phyloP scores from a whole-genome alignment of 2,329 filamentous ascomycete genomes.

The Monilinia laxa region DNA sequence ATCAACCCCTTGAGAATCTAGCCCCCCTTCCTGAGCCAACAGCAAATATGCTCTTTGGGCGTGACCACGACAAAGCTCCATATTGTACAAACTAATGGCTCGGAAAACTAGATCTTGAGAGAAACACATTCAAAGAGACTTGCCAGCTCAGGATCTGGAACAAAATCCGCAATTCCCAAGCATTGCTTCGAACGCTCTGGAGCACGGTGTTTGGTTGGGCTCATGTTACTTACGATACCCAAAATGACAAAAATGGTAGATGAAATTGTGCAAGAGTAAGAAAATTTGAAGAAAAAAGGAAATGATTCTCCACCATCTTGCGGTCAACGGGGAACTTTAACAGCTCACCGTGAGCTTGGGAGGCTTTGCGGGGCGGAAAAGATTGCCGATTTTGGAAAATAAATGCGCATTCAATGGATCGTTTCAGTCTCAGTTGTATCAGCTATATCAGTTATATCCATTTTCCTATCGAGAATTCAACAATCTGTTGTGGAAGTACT shows the following conservation, averaged over 20 bases:
- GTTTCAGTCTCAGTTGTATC: background rate
- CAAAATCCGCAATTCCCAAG: slow-evolving; percentile 9
- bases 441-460: background rate
- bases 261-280: slow-evolving; percentile 6
- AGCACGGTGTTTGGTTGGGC: slow-evolving; percentile 6
- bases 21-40: background rate
- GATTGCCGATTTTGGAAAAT: slow-evolving; percentile 7
- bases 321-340: slow-evolving; percentile 12
- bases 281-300: slow-evolving; percentile 13
- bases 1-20: slow-evolving; percentile 8
- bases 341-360: slow-evolving; percentile 11
- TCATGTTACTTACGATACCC: slow-evolving; percentile 2
- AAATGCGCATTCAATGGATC: slow-evolving; percentile 11
- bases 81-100: slow-evolving; percentile 8
- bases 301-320: slow-evolving; percentile 13
- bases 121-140: background rate
- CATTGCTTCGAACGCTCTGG: slow-evolving; percentile 13
- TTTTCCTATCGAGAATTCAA: background rate
- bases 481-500: background rate
- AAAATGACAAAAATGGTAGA: background rate
- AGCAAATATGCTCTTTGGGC: background rate
- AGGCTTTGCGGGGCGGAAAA: slow-evolving; percentile 14
- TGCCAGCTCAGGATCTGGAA: slow-evolving; percentile 19
- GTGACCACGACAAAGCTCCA: slow-evolving; percentile 19
- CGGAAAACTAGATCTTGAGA: slow-evolving; percentile 4